These are phyloP conservation scores for Phytophthora macrochlamydospora DNA, from an alignment of 352 stramenopile genomes.

Conservation along the genomic window DNA sequence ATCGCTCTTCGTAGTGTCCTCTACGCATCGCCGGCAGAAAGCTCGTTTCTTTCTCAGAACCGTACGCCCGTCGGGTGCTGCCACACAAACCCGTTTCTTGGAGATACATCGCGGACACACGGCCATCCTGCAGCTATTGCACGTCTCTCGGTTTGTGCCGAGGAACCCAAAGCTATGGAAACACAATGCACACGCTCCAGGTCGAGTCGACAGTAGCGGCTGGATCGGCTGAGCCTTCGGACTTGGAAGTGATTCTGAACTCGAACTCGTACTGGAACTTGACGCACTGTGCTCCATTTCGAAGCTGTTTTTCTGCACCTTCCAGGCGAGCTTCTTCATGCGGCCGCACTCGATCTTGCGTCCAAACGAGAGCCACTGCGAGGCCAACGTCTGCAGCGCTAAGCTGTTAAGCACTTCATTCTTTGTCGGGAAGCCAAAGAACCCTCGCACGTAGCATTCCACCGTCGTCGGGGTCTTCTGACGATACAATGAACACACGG, in stretches of 20 bases:
- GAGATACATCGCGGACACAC: slow-evolving; percentile 30
- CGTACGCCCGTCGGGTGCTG: slow-evolving; percentile 14
- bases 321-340: slow-evolving; percentile 66
- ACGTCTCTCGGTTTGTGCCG: slow-evolving; percentile 18
- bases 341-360: slow-evolving; percentile 38
- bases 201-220: slow-evolving; percentile 3
- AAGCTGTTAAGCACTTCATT: slow-evolving; percentile 48
- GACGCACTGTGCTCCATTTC: slow-evolving; percentile 4
- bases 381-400: slow-evolving; percentile 39
- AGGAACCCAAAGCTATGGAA: slow-evolving; percentile 26
- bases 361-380: slow-evolving; percentile 40
- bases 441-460: slow-evolving; percentile 54
- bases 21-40: slow-evolving; percentile 31
- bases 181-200: slow-evolving; percentile 19
- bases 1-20: slow-evolving; percentile 14
- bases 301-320: slow-evolving; percentile 31
- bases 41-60: slow-evolving; percentile 20
- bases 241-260: background rate
- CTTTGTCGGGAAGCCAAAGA: slow-evolving; percentile 54
- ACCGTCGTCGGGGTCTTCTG: slow-evolving; percentile 50
- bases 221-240: background rate
- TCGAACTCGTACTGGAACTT: slow-evolving; percentile 1
- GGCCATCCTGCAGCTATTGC: slow-evolving; percentile 24
- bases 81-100: slow-evolving; percentile 29
- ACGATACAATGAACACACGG: slow-evolving; percentile 51